A percentile compares a stretch with the other conserved stretches of the same genome.
Evolutionary conservation across 106 monocot genomes (phyloP).

Genomic region (Dioscorea dumetorum): DNA sequence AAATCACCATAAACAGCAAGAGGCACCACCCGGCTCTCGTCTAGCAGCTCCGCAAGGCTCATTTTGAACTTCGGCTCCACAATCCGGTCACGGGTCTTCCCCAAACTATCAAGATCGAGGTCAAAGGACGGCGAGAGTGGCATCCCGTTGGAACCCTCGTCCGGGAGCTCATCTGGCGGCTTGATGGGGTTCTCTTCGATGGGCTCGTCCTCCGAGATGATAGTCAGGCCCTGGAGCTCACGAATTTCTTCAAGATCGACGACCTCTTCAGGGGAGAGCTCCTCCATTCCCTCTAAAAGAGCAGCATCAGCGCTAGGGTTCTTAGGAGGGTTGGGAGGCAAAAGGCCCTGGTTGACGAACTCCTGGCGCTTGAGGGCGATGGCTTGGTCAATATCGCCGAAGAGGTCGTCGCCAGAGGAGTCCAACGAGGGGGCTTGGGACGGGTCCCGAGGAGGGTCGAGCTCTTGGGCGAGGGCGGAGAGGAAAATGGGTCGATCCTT

Average conservation of each 20-base stretch:
- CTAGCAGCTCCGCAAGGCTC: conserved; percentile 82
- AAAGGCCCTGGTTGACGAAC: conserved; percentile 55
- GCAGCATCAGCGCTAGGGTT: conserved; percentile 6
- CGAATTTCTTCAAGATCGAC: conserved; percentile 80
- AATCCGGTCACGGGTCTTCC: conserved; percentile 30
- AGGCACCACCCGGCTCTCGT: conserved; percentile 80
- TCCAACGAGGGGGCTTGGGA: neutral
- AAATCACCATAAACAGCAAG: conserved; percentile 73
- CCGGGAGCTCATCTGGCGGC: conserved; percentile 8
- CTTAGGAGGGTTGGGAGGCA: conserved; percentile 37
- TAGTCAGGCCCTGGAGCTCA: conserved; percentile 46
- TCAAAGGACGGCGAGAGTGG: conserved; percentile 23
- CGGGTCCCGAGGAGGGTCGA: conserved; percentile 20
- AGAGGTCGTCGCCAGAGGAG: conserved; percentile 45
- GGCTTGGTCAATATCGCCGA: conserved; percentile 79
- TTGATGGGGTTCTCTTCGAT: conserved; percentile 7
- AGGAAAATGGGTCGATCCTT: conserved; percentile 56
- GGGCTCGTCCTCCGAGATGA: conserved; percentile 26
- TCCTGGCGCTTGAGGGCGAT: conserved; percentile 77
- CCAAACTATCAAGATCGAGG: conserved; percentile 52
- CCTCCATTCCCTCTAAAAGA: conserved; percentile 25
- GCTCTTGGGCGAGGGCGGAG: conserved; percentile 42
- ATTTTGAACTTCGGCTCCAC: conserved; percentile 63
- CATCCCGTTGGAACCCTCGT: neutral
- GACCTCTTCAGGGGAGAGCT: conserved; percentile 65